Evolutionary conservation across 2,329 filamentous ascomycete genomes (phyloP), one percentile per base, ranked within the genome.

Genomic region (Sclerotinia borealis): DNA sequence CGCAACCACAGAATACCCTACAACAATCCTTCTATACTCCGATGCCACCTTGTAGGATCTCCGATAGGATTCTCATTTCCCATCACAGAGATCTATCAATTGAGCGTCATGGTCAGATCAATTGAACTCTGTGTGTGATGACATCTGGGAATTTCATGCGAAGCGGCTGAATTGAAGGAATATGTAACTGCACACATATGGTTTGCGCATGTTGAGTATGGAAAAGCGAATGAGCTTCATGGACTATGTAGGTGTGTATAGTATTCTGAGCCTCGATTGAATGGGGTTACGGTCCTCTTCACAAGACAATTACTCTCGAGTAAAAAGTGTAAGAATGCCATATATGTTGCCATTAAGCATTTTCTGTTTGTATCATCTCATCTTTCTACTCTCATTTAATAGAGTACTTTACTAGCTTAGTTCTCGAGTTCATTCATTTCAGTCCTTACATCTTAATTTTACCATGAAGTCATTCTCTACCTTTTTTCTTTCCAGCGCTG

Each of bases 381-480:
- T 10, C 3, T 22, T 15, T 27, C 22, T 11, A 22, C 19, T 22
- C 17, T 43, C 37, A 15, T 11, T 31, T 43, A 17, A 45, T 50
- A 34, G 9, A 50, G 13, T 34, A 17, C 6, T 7, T 25, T n/a
- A n/a, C 9, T 6, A 5, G 8, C 17, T 19, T 6, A 5, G 8
- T 25, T 36, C 10, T 10, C 22, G 15, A 9, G 19, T 29, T 55
- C 17, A 13, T 41, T 15, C 17, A 29, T 19, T 27, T n/a, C 8
- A 27, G 55, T 49, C 7, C 37, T 13, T 27, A 11, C 3, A 59
- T 60, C 19, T 60, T 8, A 22, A 39, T 19, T 10, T 31, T 8
- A 56, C 9, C n/a, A 62, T 62, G 59, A 56, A 62, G 22, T 48
- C 48, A 52, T 51, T 51, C 27, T 52, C 59, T 22, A 39, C n/a